Evolutionary conservation across 345 rosid species (phyloP).

Genomic region (Lepidium sativum): DNA sequence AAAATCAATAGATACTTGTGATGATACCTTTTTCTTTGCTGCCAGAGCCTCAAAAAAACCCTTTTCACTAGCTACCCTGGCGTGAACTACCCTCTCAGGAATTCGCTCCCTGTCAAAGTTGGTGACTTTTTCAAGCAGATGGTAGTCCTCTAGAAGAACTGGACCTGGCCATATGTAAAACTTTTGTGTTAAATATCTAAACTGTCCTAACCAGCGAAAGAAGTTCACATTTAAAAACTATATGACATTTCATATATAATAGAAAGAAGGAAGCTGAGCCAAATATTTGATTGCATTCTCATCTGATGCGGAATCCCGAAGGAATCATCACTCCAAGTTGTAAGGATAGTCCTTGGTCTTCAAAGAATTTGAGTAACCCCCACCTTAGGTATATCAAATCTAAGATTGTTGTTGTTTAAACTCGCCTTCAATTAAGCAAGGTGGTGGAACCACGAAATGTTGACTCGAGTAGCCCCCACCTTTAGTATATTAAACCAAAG

Average conservation of each 20-base stretch:
- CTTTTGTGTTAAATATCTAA: not conserved
- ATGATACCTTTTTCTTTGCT: conserved; percentile 66
- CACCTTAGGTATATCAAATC: too few species aligned
- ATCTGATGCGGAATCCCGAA: too few species aligned
- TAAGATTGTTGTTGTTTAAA: too few species aligned
- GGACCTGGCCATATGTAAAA: conserved; percentile 53
- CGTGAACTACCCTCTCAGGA: conserved; percentile 98
- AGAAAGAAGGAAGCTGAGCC: not conserved
- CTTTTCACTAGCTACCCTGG: conserved; percentile 97
- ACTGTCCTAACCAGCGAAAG: not conserved
- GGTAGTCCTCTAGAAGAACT: conserved; percentile 92
- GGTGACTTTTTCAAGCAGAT: conserved; percentile 85
- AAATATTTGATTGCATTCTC: not conserved
- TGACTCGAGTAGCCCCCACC: too few species aligned
- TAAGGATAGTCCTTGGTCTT: too few species aligned
- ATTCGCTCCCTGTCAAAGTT: conserved; percentile 88
- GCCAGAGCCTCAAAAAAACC: conserved; percentile 94
- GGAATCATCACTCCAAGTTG: too few species aligned
- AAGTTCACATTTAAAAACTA: not conserved
- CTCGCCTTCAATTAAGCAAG: too few species aligned
- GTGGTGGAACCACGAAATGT: too few species aligned
- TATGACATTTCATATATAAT: not conserved
- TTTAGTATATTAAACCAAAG: too few species aligned
- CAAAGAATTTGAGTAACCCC: too few species aligned
- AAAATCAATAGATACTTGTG: not conserved